These are phyloP conservation scores for Aureobasidium sp. DNA, from an alignment of 2,329 filamentous ascomycete genomes.

Conservation along the genomic window DNA sequence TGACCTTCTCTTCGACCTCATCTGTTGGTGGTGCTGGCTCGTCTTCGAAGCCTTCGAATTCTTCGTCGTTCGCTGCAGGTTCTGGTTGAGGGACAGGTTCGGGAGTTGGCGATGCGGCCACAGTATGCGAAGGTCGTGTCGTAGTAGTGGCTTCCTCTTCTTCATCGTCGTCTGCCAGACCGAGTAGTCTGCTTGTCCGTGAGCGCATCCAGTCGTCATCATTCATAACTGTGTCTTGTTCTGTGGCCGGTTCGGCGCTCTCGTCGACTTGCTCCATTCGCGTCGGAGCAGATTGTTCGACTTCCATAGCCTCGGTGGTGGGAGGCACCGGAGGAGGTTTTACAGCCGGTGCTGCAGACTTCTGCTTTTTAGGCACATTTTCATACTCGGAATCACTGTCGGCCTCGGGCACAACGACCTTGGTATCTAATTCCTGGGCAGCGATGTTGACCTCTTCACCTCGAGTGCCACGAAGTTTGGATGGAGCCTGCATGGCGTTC, in stretches of 20 bases:
- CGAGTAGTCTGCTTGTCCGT: slow-evolving; percentile 77
- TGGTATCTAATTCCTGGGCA: slow-evolving; percentile 19
- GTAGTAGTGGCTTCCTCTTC: slow-evolving; percentile 16
- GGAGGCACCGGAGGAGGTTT: neutral
- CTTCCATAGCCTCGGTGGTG: neutral
- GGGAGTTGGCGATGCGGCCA: neutral
- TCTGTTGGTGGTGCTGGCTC: slow-evolving; percentile 24
- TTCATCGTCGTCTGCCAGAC: slow-evolving; percentile 71
- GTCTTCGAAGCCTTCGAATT: slow-evolving; percentile 26
- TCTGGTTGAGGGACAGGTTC: slow-evolving; percentile 14
- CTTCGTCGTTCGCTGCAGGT: neutral
- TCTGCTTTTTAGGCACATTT: slow-evolving; percentile 45
- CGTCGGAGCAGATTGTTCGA: neutral
- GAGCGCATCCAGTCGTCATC: slow-evolving; percentile 91
- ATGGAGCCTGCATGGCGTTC: slow-evolving; percentile 66
- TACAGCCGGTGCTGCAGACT: slow-evolving; percentile 21
- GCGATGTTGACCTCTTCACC: slow-evolving; percentile 23
- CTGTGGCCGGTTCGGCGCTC: slow-evolving; percentile 17
- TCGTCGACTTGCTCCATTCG: neutral
- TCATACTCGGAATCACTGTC: slow-evolving; percentile 68
- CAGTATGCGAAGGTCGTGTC: neutral
- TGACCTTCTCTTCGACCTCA: slow-evolving; percentile 46
- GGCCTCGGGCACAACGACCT: slow-evolving; percentile 28
- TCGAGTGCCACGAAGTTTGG: slow-evolving; percentile 53
- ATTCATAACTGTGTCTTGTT: slow-evolving; percentile 45